Evolutionary conservation across 768 basidiomycete species (phyloP).

Genomic region (Suillus clintonianus): DNA sequence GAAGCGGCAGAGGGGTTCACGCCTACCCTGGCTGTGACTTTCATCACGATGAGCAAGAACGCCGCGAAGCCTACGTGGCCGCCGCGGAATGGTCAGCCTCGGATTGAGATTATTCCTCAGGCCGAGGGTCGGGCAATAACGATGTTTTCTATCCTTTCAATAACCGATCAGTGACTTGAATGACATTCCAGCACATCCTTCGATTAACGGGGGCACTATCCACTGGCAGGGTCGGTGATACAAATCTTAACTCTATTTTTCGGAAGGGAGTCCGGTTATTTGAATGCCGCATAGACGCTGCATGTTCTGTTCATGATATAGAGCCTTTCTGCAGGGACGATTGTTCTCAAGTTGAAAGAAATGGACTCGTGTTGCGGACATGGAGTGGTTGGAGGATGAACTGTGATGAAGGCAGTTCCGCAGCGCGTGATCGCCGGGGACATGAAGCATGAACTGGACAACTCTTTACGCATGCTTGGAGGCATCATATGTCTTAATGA

Average conservation of each 20-base stretch:
- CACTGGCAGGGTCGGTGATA: not conserved
- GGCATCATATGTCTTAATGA: conserved; percentile 6
- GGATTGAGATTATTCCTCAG: conserved; percentile 24
- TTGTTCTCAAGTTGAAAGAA: not conserved
- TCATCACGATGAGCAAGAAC: conserved; percentile 47
- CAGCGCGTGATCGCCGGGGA: not conserved
- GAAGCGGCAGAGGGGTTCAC: conserved; percentile 32
- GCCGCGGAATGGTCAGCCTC: conserved; percentile 46
- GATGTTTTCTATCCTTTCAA: not conserved
- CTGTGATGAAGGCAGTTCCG: not conserved
- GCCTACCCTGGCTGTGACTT: conserved; percentile 48
- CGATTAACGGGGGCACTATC: conserved; percentile 1
- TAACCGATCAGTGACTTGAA: conserved; percentile 1
- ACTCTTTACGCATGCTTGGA: conserved; percentile 4
- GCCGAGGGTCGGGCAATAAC: not conserved
- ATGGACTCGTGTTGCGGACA: conserved; percentile 3
- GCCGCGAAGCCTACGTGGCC: conserved; percentile 44
- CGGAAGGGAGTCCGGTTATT: not conserved
- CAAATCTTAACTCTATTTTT: conserved; percentile 6
- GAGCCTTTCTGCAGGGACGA: not conserved
- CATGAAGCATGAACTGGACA: not conserved
- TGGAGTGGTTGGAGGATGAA: conserved; percentile 2
- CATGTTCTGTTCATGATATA: not conserved
- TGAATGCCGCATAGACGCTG: not conserved
- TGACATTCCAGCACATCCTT: not conserved